Percentiles rank a stretch among this genome's conserved stretches.
Evolutionary conservation across 495 filamentous ascomycete species (phyloP).

Genomic region (Penicillium daleae): DNA sequence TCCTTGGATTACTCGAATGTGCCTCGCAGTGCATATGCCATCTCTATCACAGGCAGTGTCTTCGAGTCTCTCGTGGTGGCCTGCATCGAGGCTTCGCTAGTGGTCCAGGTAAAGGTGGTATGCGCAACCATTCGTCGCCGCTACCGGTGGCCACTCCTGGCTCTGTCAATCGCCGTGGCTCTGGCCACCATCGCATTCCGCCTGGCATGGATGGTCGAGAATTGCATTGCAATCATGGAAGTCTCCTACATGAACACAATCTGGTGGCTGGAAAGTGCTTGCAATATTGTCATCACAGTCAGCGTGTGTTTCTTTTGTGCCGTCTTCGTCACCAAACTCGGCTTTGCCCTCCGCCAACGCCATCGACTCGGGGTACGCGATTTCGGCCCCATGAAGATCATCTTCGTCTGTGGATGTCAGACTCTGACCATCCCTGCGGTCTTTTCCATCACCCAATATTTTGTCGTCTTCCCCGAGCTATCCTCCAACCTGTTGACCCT

Average conservation of each 20-base stretch:
- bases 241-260: slow-evolving; percentile 14
- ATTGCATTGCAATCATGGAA: slow-evolving; percentile 54
- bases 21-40: slow-evolving; percentile 46
- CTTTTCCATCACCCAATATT: slow-evolving; percentile 69
- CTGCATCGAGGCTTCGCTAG: slow-evolving; percentile 66
- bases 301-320: slow-evolving; percentile 76
- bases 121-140: slow-evolving; percentile 49
- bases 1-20: slow-evolving; percentile 60
- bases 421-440: slow-evolving; percentile 81
- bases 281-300: slow-evolving; percentile 60
- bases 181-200: slow-evolving; percentile 62
- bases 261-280: slow-evolving; percentile 54
- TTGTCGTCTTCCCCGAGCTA: slow-evolving; percentile 57
- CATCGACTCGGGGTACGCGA: slow-evolving; percentile 58
- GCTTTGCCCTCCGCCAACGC: slow-evolving; percentile 61
- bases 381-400: slow-evolving; percentile 70
- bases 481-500: slow-evolving; percentile 65
- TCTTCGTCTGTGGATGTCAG: slow-evolving; percentile 76
- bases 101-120: slow-evolving; percentile 73
- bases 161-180: slow-evolving; percentile 55
- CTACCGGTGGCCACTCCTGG: slow-evolving; percentile 49
- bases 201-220: slow-evolving; percentile 59
- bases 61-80: slow-evolving; percentile 61
- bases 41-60: slow-evolving; percentile 55
- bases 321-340: slow-evolving; percentile 73